Conservation (phyloP, 192 early-diverging fungal genomes). For the Gamsiella multidivaricata region DNA sequence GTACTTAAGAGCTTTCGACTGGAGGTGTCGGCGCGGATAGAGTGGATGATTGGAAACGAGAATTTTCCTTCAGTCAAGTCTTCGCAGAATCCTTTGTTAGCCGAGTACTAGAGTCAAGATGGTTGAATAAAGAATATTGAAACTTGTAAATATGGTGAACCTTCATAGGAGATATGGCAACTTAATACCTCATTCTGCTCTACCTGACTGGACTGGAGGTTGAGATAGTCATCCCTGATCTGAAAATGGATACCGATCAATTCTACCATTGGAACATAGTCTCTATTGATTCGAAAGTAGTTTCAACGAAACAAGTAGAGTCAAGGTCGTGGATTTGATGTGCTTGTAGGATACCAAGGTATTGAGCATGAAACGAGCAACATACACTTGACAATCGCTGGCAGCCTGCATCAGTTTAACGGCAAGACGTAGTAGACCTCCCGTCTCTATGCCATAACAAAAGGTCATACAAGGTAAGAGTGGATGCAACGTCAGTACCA, state of each 20-base stretch:
- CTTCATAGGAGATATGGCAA: background rate
- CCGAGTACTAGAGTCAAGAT: slow-evolving; percentile 74
- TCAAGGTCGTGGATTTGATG: background rate
- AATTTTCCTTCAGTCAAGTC: slow-evolving; percentile 99
- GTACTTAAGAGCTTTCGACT: slow-evolving; percentile 81
- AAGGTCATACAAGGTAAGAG: background rate
- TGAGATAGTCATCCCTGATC: slow-evolving; percentile 97
- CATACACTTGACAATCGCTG: slow-evolving; percentile 55
- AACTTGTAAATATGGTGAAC: background rate
- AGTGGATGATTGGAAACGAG: slow-evolving; percentile 93
- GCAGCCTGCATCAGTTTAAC: slow-evolving; percentile 94
- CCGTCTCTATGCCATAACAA: slow-evolving; percentile 80
- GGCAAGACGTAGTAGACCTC: slow-evolving; percentile 92
- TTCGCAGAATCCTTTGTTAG: slow-evolving; percentile 98
- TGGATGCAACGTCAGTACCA: background rate
- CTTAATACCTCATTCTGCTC: background rate
- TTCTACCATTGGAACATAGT: slow-evolving; percentile 86
- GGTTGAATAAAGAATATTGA: background rate
- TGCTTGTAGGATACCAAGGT: background rate
- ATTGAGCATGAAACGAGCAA: background rate
- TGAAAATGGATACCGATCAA: slow-evolving; percentile 96
- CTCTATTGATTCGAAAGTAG: slow-evolving; percentile 57
- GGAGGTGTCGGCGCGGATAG: slow-evolving; percentile 70
- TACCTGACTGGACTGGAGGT: slow-evolving; percentile 86
- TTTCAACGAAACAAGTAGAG: background rate